A percentile compares a stretch with the other conserved stretches of the same genome.
Evolutionary conservation across 2,329 filamentous ascomycete genomes (phyloP).

Genomic region (Venturia carpophila): DNA sequence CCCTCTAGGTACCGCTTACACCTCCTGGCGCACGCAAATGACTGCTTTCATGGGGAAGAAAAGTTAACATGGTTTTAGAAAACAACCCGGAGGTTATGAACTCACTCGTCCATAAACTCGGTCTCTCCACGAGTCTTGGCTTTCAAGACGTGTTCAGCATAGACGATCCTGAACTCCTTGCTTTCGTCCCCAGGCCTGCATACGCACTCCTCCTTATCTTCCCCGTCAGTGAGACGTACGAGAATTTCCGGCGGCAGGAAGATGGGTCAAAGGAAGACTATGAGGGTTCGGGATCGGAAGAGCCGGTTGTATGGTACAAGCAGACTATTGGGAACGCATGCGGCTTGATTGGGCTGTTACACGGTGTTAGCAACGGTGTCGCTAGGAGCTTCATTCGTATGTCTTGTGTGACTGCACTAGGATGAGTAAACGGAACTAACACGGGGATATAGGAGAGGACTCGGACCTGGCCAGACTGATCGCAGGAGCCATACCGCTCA

Average conservation of each 20-base stretch:
- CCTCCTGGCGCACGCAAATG: not conserved
- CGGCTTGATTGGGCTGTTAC: constrained; percentile 79
- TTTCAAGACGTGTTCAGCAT: constrained; percentile 92
- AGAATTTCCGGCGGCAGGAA: constrained; percentile 65
- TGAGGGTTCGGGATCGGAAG: constrained; percentile 54
- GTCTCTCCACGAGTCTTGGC: constrained; percentile 65
- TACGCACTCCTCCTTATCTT: constrained; percentile 88
- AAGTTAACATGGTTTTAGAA: constrained; percentile 35
- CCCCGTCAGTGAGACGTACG: constrained; percentile 72
- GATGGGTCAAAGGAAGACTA: constrained; percentile 60
- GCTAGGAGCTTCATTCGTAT: constrained; percentile 55
- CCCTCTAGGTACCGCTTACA: constrained; percentile 15
- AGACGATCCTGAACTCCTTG: constrained; percentile 73
- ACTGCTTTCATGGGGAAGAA: not conserved
- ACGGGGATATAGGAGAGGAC: constrained; percentile 26
- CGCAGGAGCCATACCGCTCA: constrained; percentile 59
- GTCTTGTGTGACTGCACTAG: constrained; percentile 19
- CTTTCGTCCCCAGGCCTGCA: constrained; percentile 80
- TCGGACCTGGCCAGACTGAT: constrained; percentile 60
- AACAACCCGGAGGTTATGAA: constrained; percentile 88
- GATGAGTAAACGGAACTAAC: not conserved
- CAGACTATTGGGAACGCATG: constrained; percentile 94
- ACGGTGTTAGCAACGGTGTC: constrained; percentile 71
- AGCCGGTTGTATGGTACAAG: constrained; percentile 86
- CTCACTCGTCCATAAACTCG: constrained; percentile 70